Percentiles rank a stretch among this genome's conserved stretches.
Conservation (phyloP, 31 red algal genomes). For the Odonthalia washingtoniensis region DNA sequence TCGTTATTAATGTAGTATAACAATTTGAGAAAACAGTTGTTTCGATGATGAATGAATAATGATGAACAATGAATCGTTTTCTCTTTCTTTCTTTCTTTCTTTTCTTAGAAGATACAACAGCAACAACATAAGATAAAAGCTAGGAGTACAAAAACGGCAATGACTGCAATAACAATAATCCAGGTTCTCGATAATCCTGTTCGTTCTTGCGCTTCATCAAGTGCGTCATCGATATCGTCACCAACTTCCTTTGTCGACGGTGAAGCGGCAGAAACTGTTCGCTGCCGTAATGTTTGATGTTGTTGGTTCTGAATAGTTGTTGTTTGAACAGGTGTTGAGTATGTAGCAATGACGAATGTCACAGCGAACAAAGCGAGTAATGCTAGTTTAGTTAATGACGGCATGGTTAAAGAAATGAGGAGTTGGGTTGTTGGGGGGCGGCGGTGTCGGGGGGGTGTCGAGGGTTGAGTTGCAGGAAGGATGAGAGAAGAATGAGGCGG, state of each 20-base stretch:
- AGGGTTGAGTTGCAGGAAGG: no score
- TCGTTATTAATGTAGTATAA: no score
- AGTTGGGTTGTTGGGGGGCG: neutral
- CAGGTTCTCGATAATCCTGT: conserved; percentile 39
- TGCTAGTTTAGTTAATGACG: neutral
- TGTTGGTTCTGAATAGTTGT: neutral
- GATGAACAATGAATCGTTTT: no score
- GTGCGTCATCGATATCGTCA: conserved; percentile 5
- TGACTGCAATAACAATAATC: conserved; percentile 52
- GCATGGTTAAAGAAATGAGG: neutral
- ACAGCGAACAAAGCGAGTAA: neutral
- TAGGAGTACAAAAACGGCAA: conserved; percentile 8
- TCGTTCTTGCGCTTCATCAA: neutral
- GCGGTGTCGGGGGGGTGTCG: no score
- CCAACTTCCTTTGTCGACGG: neutral
- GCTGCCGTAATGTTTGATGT: neutral
- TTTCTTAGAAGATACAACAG: conserved; percentile 59
- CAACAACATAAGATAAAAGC: conserved; percentile 33
- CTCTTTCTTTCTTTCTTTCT: no score
- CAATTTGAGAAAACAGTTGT: no score
- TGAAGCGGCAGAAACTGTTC: neutral
- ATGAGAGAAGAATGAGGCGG: no score
- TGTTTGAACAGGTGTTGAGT: neutral
- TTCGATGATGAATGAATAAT: no score
- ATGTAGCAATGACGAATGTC: neutral